Conservation (phyloP, 768 basidiomycete genomes). For the Leccinum disarticulatum region DNA sequence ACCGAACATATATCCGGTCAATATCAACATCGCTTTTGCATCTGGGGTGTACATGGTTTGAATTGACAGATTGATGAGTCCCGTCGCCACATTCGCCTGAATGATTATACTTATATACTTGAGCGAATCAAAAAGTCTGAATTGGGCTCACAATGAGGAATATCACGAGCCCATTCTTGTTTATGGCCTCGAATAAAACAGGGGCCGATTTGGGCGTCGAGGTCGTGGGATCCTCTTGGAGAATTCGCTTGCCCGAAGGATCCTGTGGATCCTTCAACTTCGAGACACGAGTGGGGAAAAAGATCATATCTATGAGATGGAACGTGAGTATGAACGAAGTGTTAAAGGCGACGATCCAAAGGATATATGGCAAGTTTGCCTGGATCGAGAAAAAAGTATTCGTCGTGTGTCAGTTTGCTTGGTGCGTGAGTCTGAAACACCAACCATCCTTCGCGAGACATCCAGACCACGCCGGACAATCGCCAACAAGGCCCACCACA, state of each 20-base stretch:
- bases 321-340: conserved; percentile 81
- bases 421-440: conserved; percentile 23
- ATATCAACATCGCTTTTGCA: conserved; percentile 55
- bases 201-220: conserved; percentile 35
- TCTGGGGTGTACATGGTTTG: conserved; percentile 77
- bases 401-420: not conserved
- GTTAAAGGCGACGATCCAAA: conserved; percentile 91
- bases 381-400: conserved; percentile 29
- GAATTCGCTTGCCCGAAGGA: conserved; percentile 25
- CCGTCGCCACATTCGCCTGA: conserved; percentile 88
- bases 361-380: conserved; percentile 87
- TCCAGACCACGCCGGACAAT: conserved; percentile 32
- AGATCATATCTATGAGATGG: conserved; percentile 68
- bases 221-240: conserved; percentile 25
- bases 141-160: conserved; percentile 75
- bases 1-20: conserved; percentile 58
- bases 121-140: not conserved
- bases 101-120: not conserved
- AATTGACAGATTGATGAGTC: conserved; percentile 76
- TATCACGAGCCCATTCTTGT: conserved; percentile 72
- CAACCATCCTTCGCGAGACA: conserved; percentile 64
- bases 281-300: conserved; percentile 51
- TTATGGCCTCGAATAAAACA: conserved; percentile 73
- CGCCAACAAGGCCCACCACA: conserved; percentile 75
- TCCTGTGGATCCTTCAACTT: conserved; percentile 25